Evolutionary conservation across 306 rosid genomes (phyloP), one percentile per base, ranked within the genome.

Genomic region (Medicago ruthenica): DNA sequence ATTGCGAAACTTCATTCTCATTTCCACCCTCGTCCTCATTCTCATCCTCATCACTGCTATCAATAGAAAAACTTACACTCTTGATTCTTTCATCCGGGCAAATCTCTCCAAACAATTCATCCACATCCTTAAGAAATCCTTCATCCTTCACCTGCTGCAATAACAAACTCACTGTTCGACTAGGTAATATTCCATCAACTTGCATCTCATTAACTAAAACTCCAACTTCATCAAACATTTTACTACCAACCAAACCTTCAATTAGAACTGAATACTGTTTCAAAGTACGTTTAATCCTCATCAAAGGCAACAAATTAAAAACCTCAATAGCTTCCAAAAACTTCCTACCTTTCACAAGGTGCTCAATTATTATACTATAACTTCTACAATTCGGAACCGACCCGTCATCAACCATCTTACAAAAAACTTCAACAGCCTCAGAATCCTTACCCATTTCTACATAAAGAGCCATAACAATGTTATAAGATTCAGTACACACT

Each of bases 201-300:
- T 40, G 82, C 94, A 92, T 90, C 83, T 89, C 94, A 39, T 82
- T 39, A 51, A 89, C 91, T 20, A 92, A 81, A 69, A 74, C 67
- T 73, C 78, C 60, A 17, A 83, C 89, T 41, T 70, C 87, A 31
- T 82, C 94, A 83, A 83, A 90, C 77, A 82, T 79, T 71, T 80
- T 80, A 16, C 68, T 74, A 7, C 73, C 86, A 31, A 71, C 70
- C 11, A 85, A 89, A 48, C 89, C 82, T 44, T 87, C 92, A 6
- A 87, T 59, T 82, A 90, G 63, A 79, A 87, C 9, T 0, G 81
- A 79, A 71, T 78, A 90, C 83, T 82, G 96, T 50, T 81, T 85
- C 80, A 83, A 77, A 75, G 96, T 88, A 7, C 92, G 87, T 73
- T 84, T 90, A 84, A 89, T 75, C 83, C 94, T 88, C 94, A 90